Conservation (phyloP, 768 basidiomycete species). For the Leccinum subgranulosum region DNA sequence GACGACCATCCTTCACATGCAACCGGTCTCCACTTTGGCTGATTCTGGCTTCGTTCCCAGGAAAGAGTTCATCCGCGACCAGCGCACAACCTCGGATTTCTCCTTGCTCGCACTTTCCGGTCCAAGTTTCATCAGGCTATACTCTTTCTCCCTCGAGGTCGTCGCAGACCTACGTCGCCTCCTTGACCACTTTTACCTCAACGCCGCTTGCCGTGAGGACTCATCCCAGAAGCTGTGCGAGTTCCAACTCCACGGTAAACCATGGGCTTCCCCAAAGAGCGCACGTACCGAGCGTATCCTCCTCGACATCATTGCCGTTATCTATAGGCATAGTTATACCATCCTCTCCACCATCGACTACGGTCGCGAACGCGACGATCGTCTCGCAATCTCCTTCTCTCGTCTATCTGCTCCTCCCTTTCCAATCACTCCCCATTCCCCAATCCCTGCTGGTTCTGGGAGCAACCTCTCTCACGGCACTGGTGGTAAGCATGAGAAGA, state of each 20-base stretch:
- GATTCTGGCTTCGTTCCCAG: constrained; percentile 60
- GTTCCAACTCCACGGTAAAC: constrained; percentile 64
- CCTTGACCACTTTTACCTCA: constrained; percentile 45
- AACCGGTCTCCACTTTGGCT: constrained; percentile 30
- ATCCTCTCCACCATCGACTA: constrained; percentile 73
- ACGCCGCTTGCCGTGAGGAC: constrained; percentile 54
- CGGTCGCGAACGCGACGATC: constrained; percentile 73
- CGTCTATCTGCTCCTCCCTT: constrained; percentile 38
- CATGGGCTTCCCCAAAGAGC: constrained; percentile 70
- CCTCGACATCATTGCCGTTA: constrained; percentile 58
- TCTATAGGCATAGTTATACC: constrained; percentile 61
- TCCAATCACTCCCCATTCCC: constrained; percentile 37
- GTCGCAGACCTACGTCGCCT: constrained; percentile 52
- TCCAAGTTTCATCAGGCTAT: constrained; percentile 62
- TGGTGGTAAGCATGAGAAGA: constrained; percentile 31
- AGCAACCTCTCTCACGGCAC: constrained; percentile 37
- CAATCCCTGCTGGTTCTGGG: constrained; percentile 38
- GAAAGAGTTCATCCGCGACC: constrained; percentile 69
- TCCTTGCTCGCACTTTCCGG: constrained; percentile 68
- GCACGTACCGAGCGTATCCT: constrained; percentile 64
- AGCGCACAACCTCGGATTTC: constrained; percentile 54
- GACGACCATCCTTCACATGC: constrained; percentile 28
- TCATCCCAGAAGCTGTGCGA: constrained; percentile 57
- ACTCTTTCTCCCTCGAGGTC: constrained; percentile 59
- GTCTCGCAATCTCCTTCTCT: constrained; percentile 68